phyloP scores from a whole-genome alignment of 2,329 filamentous ascomycete species.

The Verticillium isaacii region DNA sequence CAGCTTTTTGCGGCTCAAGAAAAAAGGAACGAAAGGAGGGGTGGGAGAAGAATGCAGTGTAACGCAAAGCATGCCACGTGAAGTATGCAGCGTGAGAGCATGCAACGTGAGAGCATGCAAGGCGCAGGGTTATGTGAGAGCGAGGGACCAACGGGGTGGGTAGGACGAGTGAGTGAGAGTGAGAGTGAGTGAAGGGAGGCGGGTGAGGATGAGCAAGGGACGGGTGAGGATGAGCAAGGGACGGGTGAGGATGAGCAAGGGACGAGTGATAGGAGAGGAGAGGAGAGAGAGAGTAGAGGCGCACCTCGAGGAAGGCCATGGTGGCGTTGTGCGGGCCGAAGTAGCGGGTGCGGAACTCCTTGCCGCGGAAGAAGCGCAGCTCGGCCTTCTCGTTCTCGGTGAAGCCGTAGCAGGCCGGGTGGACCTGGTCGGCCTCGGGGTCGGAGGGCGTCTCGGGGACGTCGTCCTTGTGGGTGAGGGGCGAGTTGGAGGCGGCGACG shows the following conservation, averaged over 20 bases:
- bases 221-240: conserved; percentile 5
- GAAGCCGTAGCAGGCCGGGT: conserved; percentile 1
- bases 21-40: too few species aligned
- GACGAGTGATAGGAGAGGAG: not conserved
- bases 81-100: too few species aligned
- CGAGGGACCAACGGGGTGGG: too few species aligned
- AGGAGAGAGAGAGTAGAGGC: not conserved
- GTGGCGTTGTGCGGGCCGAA: conserved; percentile 57
- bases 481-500: conserved; percentile 38
- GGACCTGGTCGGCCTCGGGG: conserved; percentile 17
- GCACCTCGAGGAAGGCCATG: conserved; percentile 52
- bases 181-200: not conserved
- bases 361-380: conserved; percentile 52
- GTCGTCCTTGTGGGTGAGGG: conserved; percentile 40
- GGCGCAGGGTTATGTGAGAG: too few species aligned
- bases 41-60: too few species aligned
- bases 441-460: conserved; percentile 26
- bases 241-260: not conserved
- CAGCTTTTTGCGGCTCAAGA: not conserved
- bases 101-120: too few species aligned
- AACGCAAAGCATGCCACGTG: too few species aligned
- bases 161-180: too few species aligned
- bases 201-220: not conserved
- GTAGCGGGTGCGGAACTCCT: conserved; percentile 56
- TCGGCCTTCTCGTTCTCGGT: conserved; percentile 41